A percentile compares a stretch with the other conserved stretches of the same genome.
Conservation (phyloP, 352 stramenopile genomes). For the Phytophthora citrophthora region DNA sequence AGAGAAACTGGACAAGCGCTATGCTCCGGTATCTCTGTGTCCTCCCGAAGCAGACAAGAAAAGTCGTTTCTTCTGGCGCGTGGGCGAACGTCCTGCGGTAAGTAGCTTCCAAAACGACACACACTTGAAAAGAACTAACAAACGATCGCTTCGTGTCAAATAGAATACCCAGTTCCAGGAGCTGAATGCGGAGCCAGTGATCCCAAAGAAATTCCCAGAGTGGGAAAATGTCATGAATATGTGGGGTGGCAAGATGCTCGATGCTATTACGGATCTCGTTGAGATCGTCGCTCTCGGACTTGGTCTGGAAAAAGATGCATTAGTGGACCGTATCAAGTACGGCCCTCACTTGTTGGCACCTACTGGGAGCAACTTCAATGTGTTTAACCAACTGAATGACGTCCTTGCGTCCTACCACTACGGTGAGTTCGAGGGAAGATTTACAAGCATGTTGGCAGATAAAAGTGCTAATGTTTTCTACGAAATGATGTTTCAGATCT, state of each 20-base stretch:
- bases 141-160: neutral
- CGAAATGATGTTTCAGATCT: conserved; percentile 60
- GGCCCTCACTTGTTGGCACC: conserved; percentile 92
- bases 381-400: conserved; percentile 81
- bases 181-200: conserved; percentile 88
- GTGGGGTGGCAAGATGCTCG: conserved; percentile 92
- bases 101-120: conserved; percentile 1
- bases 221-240: conserved; percentile 92
- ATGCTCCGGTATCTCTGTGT: conserved; percentile 85
- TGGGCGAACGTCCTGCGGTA: conserved; percentile 73
- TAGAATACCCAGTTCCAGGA: conserved; percentile 79
- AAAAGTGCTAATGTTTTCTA: conserved; percentile 5
- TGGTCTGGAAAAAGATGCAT: conserved; percentile 77
- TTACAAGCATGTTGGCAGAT: neutral
- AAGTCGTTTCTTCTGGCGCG: conserved; percentile 95
- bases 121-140: conserved; percentile 5
- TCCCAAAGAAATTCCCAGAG: conserved; percentile 86
- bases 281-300: conserved; percentile 90
- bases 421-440: conserved; percentile 28
- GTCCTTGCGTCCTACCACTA: conserved; percentile 94
- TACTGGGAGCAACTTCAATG: conserved; percentile 89
- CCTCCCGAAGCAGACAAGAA: conserved; percentile 92
- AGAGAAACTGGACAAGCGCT: conserved; percentile 51
- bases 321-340: conserved; percentile 81
- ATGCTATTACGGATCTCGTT: conserved; percentile 79